A percentile compares a stretch with the other conserved stretches of the same genome.
Evolutionary conservation across 176 grass and related monocot species (phyloP).

Genomic region (Dactylis glomerata): DNA sequence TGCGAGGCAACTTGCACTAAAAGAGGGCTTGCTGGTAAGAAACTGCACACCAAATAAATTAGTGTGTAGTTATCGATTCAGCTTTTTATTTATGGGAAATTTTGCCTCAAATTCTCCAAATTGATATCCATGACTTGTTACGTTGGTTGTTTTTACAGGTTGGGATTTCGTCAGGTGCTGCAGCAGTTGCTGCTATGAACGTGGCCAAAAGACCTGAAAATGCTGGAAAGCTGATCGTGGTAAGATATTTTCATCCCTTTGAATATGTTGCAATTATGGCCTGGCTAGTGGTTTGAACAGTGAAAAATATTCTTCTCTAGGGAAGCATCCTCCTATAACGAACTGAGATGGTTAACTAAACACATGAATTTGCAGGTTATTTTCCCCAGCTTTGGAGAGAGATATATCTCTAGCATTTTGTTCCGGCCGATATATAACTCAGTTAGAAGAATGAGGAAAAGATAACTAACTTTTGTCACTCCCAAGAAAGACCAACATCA

Average conservation of each 20-base stretch:
- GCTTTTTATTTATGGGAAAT: background rate
- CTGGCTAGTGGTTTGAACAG: background rate
- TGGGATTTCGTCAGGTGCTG: constrained; percentile 95
- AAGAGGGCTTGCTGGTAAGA: constrained; percentile 84
- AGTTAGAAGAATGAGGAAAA: constrained; percentile 64
- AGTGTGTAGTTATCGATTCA: background rate
- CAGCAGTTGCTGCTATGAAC: constrained; percentile 77
- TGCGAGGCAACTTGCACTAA: constrained; percentile 70
- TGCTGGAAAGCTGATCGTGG: constrained; percentile 81
- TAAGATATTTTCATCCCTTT: constrained; percentile 35
- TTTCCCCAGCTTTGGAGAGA: constrained; percentile 95
- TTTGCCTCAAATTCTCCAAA: background rate
- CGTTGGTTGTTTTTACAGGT: constrained; percentile 54
- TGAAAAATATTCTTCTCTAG: background rate
- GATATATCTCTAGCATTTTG: constrained; percentile 73
- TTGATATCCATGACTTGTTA: background rate
- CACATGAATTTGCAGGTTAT: constrained; percentile 59
- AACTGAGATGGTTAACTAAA: constrained; percentile 16
- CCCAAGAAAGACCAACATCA: background rate
- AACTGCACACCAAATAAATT: constrained; percentile 10
- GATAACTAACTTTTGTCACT: constrained; percentile 22
- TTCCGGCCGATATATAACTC: constrained; percentile 81
- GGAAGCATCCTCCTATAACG: background rate
- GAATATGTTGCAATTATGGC: background rate
- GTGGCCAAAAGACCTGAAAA: constrained; percentile 92